phyloP scores from a whole-genome alignment of 306 rosid genomes.

The Castanea mollissima region DNA sequence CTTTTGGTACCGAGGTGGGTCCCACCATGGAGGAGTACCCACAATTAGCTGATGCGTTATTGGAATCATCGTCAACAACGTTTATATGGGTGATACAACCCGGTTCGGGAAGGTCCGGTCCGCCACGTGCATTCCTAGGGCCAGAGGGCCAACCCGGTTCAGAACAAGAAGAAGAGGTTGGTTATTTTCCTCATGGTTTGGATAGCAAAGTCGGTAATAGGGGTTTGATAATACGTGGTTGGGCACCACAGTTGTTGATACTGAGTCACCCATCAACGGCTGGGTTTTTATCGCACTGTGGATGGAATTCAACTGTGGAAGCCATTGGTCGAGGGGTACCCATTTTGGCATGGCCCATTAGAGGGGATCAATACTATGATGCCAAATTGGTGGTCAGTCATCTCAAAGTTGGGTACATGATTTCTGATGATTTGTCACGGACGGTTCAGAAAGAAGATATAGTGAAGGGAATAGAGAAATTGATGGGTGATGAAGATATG shows the following conservation, averaged over 20 bases:
- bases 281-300: conserved; percentile 68
- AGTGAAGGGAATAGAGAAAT: conserved; percentile 37
- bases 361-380: conserved; percentile 55
- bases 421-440: conserved; percentile 28
- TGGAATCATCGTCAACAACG: conserved; percentile 31
- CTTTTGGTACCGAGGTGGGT: conserved; percentile 56
- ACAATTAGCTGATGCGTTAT: conserved; percentile 36
- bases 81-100: conserved; percentile 64
- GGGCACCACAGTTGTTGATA: conserved; percentile 77
- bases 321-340: conserved; percentile 66
- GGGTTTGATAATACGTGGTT: conserved; percentile 64
- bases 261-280: conserved; percentile 72
- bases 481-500: conserved; percentile 42
- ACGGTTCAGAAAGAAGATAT: conserved; percentile 38
- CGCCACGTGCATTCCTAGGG: not conserved
- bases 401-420: conserved; percentile 45
- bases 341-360: conserved; percentile 60
- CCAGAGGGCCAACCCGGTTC: not conserved
- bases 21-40: conserved; percentile 41
- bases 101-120: conserved; percentile 38
- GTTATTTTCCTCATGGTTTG: conserved; percentile 45
- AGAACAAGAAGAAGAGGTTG: conserved; percentile 10
- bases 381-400: conserved; percentile 46
- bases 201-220: conserved; percentile 35
- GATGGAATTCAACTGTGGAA: conserved; percentile 72